Base-by-base conservation (phyloP, 495 filamentous ascomycete genomes). In the Ramalina intermedia region DNA sequence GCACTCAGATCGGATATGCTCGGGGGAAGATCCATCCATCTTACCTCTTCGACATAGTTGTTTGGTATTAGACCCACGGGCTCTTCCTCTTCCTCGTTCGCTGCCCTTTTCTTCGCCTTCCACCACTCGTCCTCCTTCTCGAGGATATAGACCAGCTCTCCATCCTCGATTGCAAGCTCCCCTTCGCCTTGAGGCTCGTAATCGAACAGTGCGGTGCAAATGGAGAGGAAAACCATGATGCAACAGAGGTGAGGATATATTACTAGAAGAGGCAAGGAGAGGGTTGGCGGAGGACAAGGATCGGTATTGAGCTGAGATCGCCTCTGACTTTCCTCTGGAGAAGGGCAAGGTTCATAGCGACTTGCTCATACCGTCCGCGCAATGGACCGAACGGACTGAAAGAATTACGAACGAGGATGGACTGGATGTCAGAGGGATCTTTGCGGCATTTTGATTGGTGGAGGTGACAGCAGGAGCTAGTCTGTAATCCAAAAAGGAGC, bases 61-160 rank as follows among this genome's bases (percentile, higher is more conserved):
- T 83, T 90, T 24, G 91, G 90, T 41, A 96, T 81, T 65, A 99
- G 66, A 50, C 91, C 91, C 55, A 87, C 79, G 4, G 91, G 91
- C 63, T 98, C 91, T 45, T 96, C 91, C 27, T 96, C 88, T 47
- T 94, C 91, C 20, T 93, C 87, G 38, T 66, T 75, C n/a, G 76
- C 75, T 27, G 85, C 86, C 75, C 89, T 95, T 76, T 95, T 96
- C 73, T 96, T 96, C 17, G 85, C 89, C 63, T 84, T 95, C 90
- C 90, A 96, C 90, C 90, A 96, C 60, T 85, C 85, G 69, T 96
- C 90, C 6, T 94, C 88, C 70, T 94, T 94, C 56, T 96, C 87
- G 43, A 96, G 70, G 29, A 99, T 72, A 63, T 90, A 96, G 37
- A 99, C 76, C 42, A 96, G 56, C 62, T 99, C 93, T 49, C 89